Evolutionary conservation across 2,329 filamentous ascomycete genomes (phyloP).

Genomic region (Phialophora tarda): DNA sequence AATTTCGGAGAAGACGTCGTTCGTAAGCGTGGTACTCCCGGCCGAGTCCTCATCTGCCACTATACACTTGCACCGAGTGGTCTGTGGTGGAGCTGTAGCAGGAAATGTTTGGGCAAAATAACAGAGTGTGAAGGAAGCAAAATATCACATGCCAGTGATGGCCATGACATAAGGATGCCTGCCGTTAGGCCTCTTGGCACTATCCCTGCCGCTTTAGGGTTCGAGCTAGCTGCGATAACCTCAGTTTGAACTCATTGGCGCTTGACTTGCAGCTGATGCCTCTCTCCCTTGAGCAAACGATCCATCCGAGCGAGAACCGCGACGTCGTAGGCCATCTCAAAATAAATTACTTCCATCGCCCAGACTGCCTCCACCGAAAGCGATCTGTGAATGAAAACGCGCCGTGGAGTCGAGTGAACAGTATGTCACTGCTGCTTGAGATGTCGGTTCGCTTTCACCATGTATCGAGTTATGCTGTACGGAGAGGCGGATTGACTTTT

Average conservation of each 20-base stretch:
- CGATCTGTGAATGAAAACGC: neutral
- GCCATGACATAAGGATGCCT: neutral
- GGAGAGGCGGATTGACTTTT: neutral
- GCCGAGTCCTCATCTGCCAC: neutral
- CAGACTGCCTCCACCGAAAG: neutral
- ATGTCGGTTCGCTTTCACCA: neutral
- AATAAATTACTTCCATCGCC: neutral
- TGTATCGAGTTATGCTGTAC: neutral
- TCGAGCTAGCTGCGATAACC: neutral
- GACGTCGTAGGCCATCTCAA: neutral
- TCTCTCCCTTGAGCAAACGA: neutral
- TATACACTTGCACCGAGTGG: neutral
- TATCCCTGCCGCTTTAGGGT: neutral
- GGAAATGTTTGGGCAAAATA: neutral
- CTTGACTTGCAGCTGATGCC: neutral
- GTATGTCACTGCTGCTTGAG: neutral
- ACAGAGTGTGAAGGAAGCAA: neutral
- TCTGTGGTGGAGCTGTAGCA: neutral
- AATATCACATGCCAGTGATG: constrained; percentile 5
- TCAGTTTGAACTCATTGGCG: neutral
- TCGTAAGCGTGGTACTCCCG: neutral
- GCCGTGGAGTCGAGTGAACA: neutral
- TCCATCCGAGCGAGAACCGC: neutral
- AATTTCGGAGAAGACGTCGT: constrained; percentile 1
- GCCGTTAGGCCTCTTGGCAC: neutral